These are phyloP conservation scores for Erigeron philadelphicus DNA, from an alignment of 140 eudicot species.

Conservation along the genomic window DNA sequence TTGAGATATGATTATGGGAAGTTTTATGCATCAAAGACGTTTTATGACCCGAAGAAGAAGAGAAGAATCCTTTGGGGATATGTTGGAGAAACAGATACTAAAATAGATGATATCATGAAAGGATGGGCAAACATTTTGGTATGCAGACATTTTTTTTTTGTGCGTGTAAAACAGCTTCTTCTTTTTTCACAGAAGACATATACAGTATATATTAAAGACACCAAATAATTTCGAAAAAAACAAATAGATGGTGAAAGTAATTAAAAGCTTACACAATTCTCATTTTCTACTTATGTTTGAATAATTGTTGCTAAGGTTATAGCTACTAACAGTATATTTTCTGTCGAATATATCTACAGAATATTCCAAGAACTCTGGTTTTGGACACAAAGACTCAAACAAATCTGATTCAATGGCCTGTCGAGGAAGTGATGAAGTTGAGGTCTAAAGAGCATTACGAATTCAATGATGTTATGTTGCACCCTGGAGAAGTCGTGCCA, in stretches of 20 bases:
- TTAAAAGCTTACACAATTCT: too few relatives aligned
- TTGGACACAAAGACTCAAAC: conserved; percentile 36
- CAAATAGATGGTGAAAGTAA: too few relatives aligned
- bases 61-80: conserved; percentile 40
- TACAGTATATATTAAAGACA: too few relatives aligned
- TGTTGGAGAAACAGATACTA: conserved; percentile 32
- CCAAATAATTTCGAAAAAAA: too few relatives aligned
- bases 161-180: not conserved
- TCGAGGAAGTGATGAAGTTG: conserved; percentile 38
- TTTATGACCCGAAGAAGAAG: conserved; percentile 34
- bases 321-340: not conserved
- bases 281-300: too few relatives aligned
- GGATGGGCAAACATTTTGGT: conserved; percentile 36
- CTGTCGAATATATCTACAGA: conserved; percentile 18
- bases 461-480: conserved; percentile 22
- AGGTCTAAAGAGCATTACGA: conserved; percentile 18
- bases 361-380: conserved; percentile 41
- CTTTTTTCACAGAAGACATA: too few relatives aligned
- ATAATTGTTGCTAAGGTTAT: not conserved
- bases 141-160: not conserved
- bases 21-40: conserved; percentile 38
- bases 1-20: conserved; percentile 36
- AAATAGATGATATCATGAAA: conserved; percentile 16
- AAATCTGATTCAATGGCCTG: conserved; percentile 49
- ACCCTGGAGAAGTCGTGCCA: conserved; percentile 29